These are phyloP conservation scores for Talaromyces sp. DNA, from an alignment of 2,329 filamentous ascomycete genomes.

Conservation along the genomic window DNA sequence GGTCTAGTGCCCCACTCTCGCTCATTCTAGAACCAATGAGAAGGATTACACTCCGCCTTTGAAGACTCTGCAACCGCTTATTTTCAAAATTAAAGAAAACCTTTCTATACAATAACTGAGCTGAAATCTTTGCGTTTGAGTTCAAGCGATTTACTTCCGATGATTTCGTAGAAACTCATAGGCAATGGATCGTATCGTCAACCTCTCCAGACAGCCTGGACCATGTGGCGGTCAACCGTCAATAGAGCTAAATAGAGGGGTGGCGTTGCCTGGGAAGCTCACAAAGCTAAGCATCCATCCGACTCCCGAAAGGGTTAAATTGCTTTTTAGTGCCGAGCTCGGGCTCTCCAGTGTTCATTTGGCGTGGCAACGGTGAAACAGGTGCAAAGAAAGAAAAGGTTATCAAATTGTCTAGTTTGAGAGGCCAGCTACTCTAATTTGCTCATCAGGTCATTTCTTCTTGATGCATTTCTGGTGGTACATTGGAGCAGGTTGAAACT, in stretches of 20 bases:
- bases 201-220: neutral
- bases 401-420: neutral
- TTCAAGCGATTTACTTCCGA: no score
- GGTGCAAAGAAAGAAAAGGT: neutral
- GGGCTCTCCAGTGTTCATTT: neutral
- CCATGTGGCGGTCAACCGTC: slow-evolving; percentile 2
- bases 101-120: neutral
- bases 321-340: slow-evolving; percentile 5
- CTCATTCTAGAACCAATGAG: neutral
- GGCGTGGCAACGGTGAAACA: neutral
- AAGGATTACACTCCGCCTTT: neutral
- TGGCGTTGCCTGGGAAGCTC: slow-evolving; percentile 17
- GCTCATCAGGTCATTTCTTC: neutral
- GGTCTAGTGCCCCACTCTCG: slow-evolving; percentile 1
- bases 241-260: slow-evolving; percentile 13
- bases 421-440: neutral
- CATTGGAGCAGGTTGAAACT: neutral
- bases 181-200: neutral
- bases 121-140: no score
- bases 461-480: neutral
- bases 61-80: neutral
- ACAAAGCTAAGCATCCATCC: slow-evolving; percentile 2
- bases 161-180: no score
- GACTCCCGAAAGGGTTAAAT: slow-evolving; percentile 1
- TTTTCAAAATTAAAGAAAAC: neutral